Base-by-base conservation (phyloP, 1,139 yeast species). In the Kodamaea ohmeri region DNA sequence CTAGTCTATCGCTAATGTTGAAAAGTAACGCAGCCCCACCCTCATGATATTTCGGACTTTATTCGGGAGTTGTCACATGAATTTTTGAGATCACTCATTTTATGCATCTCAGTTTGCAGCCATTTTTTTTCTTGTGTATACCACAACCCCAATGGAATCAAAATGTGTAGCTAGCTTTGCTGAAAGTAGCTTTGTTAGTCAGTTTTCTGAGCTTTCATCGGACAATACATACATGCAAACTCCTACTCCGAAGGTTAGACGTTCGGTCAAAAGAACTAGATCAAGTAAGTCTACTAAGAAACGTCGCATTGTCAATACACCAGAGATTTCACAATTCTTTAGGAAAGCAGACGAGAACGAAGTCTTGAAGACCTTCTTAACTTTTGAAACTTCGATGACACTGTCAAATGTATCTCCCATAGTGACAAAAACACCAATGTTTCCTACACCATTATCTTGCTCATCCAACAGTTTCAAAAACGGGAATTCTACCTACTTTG, bases 301-400 rank as follows among this genome's bases (percentile, higher is more conserved):
- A 14, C 12, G 17, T 6, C 29, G 18, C 12, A 16, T 6, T n/a
- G 13, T 6, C 6, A n/a, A 14, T 6, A 26, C 29, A 7, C 32
- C 32, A 5, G 17, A 28, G 21, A 28, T 28, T 6, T 28, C 32
- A 8, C 32, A 28, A 13, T 28, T 28, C 13, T 28, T 28, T 22
- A 28, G 13, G 21, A 26, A 26, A 14, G 16, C 29, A 4, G 7
- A 11, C 8, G 29, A 12, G 5, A n/a, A 26, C 8, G 29, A 26
- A 5, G 17, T 26, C 15, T 26, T 14, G 9, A 6, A 26, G 9
- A 26, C 15, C 7, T 26, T 26, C 15, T 5, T 26, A 14, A 5
- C 29, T 6, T 26, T 26, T 11, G 29, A 26, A 14, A 12, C 18
- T 7, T 26, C 29, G 4, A 7, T 12, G 8, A n/a, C 16, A 7